Evolutionary conservation across 768 basidiomycete genomes (phyloP), one percentile per base, ranked within the genome.

Genomic region (Mycena pura): DNA sequence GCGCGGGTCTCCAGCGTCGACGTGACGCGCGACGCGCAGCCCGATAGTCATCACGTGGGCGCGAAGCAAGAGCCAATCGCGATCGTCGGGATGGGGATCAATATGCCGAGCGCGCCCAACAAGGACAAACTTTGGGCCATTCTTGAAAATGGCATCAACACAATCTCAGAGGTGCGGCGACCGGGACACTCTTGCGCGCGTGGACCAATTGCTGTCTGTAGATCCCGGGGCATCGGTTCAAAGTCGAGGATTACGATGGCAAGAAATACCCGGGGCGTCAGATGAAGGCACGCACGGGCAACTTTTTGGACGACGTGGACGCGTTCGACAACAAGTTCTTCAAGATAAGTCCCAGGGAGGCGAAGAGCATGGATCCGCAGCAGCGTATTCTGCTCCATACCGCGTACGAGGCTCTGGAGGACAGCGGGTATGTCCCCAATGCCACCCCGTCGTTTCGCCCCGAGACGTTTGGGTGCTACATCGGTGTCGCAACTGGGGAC

Each of bases 361-460:
- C 91, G 14, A 84, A 76, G 60, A 84, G 78, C 70, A 91, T 91
- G 89, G 88, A 91, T 67, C 90, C 91, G 7, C 90, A 91, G 64
- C 89, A 91, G 63, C 82, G 90, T 5, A 65, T 92, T 31, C 75
- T 92, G 5, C 78, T 92, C 15, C 88, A 88, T 36, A 80, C 83
- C 3, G 87, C 86, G 5, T 84, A 89, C 52, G 82, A 88, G 57
- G 90, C 90, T 0, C 76, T 92, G 5, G 89, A 91, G 69, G 80
- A 85, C 60, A 82, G 89, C 5, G 91, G 90, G 0, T 91, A 88
- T 67, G 84, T 89, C 14, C 88, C 89, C 0, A 74, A 84, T 48
- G 77, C 82, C 2, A 86, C 86, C 0, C 72, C 78, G 6, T 77
- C 80, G 3, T 87, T 80, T 65, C 70, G 76, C 36, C 82, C 84